Evolutionary conservation across 2,329 filamentous ascomycete genomes (phyloP).

Genomic region (Cladosporium sp.): DNA sequence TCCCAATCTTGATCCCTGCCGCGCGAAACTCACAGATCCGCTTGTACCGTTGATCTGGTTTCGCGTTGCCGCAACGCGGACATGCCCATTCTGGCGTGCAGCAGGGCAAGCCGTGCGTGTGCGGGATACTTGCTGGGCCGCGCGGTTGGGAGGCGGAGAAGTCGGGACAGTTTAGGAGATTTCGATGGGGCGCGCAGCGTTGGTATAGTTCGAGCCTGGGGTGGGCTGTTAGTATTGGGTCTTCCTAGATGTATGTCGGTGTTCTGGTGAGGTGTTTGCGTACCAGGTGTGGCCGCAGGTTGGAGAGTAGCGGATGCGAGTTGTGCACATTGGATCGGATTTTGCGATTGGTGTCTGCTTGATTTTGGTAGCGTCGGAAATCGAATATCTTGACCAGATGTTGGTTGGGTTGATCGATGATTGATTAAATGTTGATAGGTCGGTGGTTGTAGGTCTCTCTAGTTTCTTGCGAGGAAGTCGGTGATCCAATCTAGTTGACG

Average conservation of each 20-base stretch:
- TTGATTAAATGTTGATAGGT: neutral
- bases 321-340: constrained; percentile 42
- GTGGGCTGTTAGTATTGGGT: neutral
- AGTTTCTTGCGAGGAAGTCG: neutral
- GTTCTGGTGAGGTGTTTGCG: neutral
- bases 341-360: neutral
- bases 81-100: constrained; percentile 22
- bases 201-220: constrained; percentile 40
- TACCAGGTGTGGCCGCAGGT: constrained; percentile 47
- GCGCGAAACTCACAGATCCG: constrained; percentile 22
- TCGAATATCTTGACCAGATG: no score
- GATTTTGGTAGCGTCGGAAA: neutral
- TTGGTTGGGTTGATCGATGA: neutral
- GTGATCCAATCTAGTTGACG: neutral
- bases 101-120: constrained; percentile 12
- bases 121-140: constrained; percentile 23
- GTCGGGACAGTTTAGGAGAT: constrained; percentile 40
- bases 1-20: constrained; percentile 26
- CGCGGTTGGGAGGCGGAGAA: constrained; percentile 26
- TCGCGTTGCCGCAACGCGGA: constrained; percentile 26
- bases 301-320: constrained; percentile 41
- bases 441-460: neutral
- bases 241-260: neutral
- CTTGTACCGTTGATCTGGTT: constrained; percentile 22
- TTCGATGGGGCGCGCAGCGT: constrained; percentile 38